Evolutionary conservation across 805 yeast genomes (phyloP), one percentile per base, ranked within the genome.

Genomic region (Candida pini): DNA sequence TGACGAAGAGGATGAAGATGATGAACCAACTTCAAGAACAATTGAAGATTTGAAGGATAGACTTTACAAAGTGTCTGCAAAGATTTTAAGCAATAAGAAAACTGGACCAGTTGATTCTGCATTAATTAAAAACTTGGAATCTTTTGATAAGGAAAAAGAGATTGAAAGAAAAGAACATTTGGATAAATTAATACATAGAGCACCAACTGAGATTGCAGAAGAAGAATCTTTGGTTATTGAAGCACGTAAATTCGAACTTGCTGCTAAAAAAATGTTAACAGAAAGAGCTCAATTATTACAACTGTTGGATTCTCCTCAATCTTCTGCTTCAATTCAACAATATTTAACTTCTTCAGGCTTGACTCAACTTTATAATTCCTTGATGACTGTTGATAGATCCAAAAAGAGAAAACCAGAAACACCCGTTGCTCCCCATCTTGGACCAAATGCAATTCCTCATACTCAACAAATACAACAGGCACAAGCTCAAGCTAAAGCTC

Each of bases 141-240:
- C 77, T 15, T 92, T 71, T 54, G 77, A 85, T 26, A 80, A 78
- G 47, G 69, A 71, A 6, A 78, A 75, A 44, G 98, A 92, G 56
- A 40, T 71, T 15, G 86, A 80, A 47, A 73, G 98, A 41, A 92
- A 92, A 48, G 73, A 73, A 33, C 90, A 90, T 53, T 61, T 92
- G 30, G 80, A 79, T 47, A 75, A 85, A 41, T 63, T 92, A 25
- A 66, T 90, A 28, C 77, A 78, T 24, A 67, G 99, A 46, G 78
- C 90, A 3, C 97, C 98, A 1, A 95, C 97, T 0, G 98, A 92
- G 55, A 85, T 92, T 29, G 97, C 97, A 0, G 98, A 92, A 62
- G 99, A 92, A 54, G 97, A 92, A 56, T 87, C 95, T 0, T 66
- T 92, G 32, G 85, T 92, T 9, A 79, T 90, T 20, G 98, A 92